A percentile compares a stretch with the other conserved stretches of the same genome.
phyloP scores from a whole-genome alignment of 352 stramenopile species.

The Globisporangium recalcitrans region DNA sequence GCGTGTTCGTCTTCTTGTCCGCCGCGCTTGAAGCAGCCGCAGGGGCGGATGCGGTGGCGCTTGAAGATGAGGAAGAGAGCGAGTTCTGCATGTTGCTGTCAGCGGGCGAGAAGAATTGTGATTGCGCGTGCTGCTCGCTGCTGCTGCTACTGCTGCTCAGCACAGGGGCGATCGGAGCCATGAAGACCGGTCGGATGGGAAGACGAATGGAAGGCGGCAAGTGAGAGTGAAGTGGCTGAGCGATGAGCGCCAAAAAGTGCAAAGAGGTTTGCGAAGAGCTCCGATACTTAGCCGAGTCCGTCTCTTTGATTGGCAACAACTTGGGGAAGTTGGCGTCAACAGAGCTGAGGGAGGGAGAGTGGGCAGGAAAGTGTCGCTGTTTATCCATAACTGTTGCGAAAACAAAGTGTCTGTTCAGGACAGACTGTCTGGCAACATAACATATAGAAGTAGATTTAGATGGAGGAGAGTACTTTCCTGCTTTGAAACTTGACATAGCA shows the following conservation, averaged over 20 bases:
- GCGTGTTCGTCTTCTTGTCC: slow-evolving; percentile 12
- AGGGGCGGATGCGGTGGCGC: background rate
- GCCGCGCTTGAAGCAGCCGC: slow-evolving; percentile 2
- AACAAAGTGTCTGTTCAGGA: background rate
- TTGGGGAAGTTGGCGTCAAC: background rate
- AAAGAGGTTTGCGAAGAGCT: slow-evolving; percentile 1
- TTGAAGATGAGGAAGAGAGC: slow-evolving; percentile 7
- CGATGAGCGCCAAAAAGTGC: background rate
- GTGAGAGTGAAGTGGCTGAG: background rate
- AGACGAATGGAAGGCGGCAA: slow-evolving; percentile 15
- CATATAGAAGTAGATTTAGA: background rate
- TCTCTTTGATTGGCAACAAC: background rate
- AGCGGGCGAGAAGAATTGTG: slow-evolving; percentile 3
- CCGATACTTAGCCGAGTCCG: slow-evolving; percentile 6
- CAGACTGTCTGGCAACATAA: too few species aligned
- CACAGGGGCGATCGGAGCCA: slow-evolving; percentile 36
- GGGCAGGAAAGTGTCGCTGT: background rate
- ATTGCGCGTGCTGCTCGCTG: slow-evolving; percentile 15
- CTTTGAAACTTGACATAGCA: background rate
- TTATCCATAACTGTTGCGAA: background rate
- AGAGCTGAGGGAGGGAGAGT: background rate
- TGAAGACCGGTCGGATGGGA: slow-evolving; percentile 12
- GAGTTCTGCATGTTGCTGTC: slow-evolving; percentile 33
- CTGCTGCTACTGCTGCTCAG: slow-evolving; percentile 14
- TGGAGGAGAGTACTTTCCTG: background rate